These are phyloP conservation scores for Eucalyptus shirleyi DNA, from an alignment of 345 rosid species.

Conservation along the genomic window DNA sequence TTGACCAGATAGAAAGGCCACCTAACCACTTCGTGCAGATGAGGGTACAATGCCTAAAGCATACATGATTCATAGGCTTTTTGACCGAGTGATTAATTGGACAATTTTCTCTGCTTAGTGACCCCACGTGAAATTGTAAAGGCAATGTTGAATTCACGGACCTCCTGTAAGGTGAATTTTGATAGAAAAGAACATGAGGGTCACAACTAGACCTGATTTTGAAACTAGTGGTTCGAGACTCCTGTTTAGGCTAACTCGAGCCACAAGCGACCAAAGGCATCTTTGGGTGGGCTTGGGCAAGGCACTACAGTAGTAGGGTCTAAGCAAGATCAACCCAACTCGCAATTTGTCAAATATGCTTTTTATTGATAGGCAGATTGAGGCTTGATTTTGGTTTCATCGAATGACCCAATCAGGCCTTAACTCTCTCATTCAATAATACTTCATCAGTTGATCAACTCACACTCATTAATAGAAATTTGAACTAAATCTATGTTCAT, in stretches of 20 bases:
- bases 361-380: background rate
- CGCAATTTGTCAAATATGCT: background rate
- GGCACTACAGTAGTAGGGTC: background rate
- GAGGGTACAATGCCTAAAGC: background rate
- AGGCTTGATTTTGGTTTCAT: background rate
- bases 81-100: background rate
- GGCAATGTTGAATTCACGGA: background rate
- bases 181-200: background rate
- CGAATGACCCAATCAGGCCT: fast-evolving
- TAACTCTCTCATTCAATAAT: background rate
- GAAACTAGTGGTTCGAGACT: background rate
- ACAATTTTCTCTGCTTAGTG: background rate
- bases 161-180: background rate
- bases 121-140: background rate
- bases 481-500: background rate
- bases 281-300: too few species aligned
- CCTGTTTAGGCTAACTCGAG: fast-evolving
- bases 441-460: background rate
- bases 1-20: background rate
- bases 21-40: background rate
- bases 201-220: background rate
- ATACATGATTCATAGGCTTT: background rate
- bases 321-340: background rate
- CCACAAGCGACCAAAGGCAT: background rate
- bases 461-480: background rate